Base-by-base conservation (phyloP, 1,284 basidiomycete genomes). In the Lentinula novae-zelandiae region DNA sequence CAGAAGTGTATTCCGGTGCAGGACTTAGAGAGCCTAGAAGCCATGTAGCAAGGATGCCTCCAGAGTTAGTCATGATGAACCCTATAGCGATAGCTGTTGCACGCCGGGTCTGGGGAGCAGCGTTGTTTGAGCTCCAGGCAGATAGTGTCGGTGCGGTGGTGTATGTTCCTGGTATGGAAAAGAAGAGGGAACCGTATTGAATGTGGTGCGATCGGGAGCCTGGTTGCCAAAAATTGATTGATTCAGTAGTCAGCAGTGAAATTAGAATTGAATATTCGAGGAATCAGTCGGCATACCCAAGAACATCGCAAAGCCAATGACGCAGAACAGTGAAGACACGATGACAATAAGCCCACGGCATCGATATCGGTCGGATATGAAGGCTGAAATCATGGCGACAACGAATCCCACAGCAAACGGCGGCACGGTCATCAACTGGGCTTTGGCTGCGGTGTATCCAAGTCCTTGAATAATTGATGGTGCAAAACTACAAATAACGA, bases 81-180 rank as follows among this genome's bases (percentile, higher is more conserved):
- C 76, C 80, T 33, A 84, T 71, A 5, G 82, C 83, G 53, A 87
- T 76, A n/a, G 79, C 76, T 0, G 82, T 82, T 4, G 83, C 83
- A 44, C 84, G 76, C 49, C 82, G 75, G 58, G 78, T 75, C 65
- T 84, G 78, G 0, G 83, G 83, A 0, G 80, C 74, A 22, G 82
- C 76, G 70, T 87, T 87, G 69, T 86, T 86, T 13, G 85, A 76
- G 55, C 72, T 70, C 83, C 84, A 85, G 0, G 82, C 79, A 5
- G 74, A 71, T 22, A 80, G 62, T 7, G 79, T 72, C 1, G 82
- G 78, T 0, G 79, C 76, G 3, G 72, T 62, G 10, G 75, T 69
- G 67, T 82, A 82, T 15, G 74, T 69, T 20, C 82, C 82, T 0
- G 76, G 68, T 39, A 83, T 75, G 5, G 78, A 78, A 60, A 84